A percentile compares a stretch with the other conserved stretches of the same genome.
Evolutionary conservation across 768 basidiomycete genomes (phyloP).

Genomic region (Butyriboletus loyo): DNA sequence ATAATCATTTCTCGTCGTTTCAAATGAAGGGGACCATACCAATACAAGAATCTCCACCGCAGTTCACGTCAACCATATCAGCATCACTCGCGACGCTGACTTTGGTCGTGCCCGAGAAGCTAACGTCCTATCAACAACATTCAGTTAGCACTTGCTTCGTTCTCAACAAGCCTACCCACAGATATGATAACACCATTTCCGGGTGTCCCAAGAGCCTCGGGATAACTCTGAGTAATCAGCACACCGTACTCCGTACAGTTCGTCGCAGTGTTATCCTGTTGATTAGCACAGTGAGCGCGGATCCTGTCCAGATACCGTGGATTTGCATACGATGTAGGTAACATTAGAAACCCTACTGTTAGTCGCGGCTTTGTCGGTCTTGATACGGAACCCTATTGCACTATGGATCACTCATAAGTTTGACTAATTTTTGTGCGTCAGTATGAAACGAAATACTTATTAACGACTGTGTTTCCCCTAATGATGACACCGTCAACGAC

Average conservation of each 20-base stretch:
- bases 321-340: slow-evolving; percentile 43
- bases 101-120: slow-evolving; percentile 43
- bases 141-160: background rate
- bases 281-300: background rate
- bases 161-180: slow-evolving; percentile 35
- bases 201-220: slow-evolving; percentile 47
- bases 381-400: slow-evolving; percentile 59
- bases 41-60: slow-evolving; percentile 49
- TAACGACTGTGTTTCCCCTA: slow-evolving; percentile 49
- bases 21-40: slow-evolving; percentile 31
- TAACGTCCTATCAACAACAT: slow-evolving; percentile 39
- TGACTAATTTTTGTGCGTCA: background rate
- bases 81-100: slow-evolving; percentile 44
- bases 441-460: slow-evolving; percentile 38
- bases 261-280: slow-evolving; percentile 51
- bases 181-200: slow-evolving; percentile 57
- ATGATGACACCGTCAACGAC: slow-evolving; percentile 49
- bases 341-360: slow-evolving; percentile 48
- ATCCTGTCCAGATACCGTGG: background rate
- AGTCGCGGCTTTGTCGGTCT: slow-evolving; percentile 45
- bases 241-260: slow-evolving; percentile 51
- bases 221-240: slow-evolving; percentile 64
- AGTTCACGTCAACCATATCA: slow-evolving; percentile 50
- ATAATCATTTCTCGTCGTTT: background rate
- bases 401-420: slow-evolving; percentile 24